Evolutionary conservation across 1,284 basidiomycete genomes (phyloP), one percentile per base, ranked within the genome.

Genomic region (Vanrija sp.): DNA sequence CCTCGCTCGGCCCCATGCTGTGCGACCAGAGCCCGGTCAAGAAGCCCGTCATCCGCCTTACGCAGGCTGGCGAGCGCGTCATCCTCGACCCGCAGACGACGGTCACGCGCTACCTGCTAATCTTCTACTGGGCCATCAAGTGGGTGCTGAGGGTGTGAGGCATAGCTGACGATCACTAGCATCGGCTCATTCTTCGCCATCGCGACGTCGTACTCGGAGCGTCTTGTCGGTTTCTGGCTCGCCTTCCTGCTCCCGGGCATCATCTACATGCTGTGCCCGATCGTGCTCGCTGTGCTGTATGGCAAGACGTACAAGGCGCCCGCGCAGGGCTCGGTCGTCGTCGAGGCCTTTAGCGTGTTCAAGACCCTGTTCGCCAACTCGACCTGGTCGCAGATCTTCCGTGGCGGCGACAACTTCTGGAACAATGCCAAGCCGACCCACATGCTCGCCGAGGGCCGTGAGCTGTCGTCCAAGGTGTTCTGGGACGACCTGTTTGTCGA

Each of bases 401-500:
- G 53, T 4, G 66, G 68, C 29, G 73, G 74, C 51, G 64, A 73
- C 28, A 64, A 67, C 28, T 78, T 79, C 61, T 81, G 79, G 79
- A 68, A 76, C 60, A 60, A 54, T 8, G 78, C 75, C 51, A 78
- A 78, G 65, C 79, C 79, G 3, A 70, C 69, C 23, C 62, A 73
- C 58, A 68, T 76, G 49, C 43, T 38, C 67, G 46, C 34, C 8
- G 51, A 23, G 26, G 18, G 28, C 10, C 51, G 50, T 16, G 43
- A 48, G 6, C 48, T 28, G 65, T 74, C 63, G 14, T 48, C 48
- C 25, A 72, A 69, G 65, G 72, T 80, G 63, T 72, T 66, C 47
- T 81, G 78, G 68, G 79, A 80, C 64, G 80, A 80, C 62, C 60
- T 66, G 46, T 80, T 79, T 63, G 78, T 80, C 25, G 76, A 78